A percentile compares a stretch with the other conserved stretches of the same genome.
Conservation (phyloP, 164 flowering plant species). For the Umbellularia californica region DNA sequence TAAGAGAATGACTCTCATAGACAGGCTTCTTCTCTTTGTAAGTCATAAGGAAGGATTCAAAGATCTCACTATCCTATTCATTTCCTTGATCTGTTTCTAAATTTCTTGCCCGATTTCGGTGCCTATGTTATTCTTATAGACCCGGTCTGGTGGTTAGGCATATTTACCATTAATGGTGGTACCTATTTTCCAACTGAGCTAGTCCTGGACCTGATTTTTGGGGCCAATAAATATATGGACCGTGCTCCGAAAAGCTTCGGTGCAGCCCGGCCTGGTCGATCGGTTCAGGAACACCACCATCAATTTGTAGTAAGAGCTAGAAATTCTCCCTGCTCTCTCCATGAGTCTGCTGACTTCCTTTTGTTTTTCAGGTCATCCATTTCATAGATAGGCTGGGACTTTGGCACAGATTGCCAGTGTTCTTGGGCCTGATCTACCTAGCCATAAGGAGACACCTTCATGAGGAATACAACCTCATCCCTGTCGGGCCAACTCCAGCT, state of each 20-base stretch:
- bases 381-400: constrained; percentile 26
- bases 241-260: not conserved
- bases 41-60: not conserved
- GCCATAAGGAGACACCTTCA: constrained; percentile 33
- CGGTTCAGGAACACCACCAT: not conserved
- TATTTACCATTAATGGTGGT: not conserved
- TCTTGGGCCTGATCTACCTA: constrained; percentile 34
- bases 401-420: constrained; percentile 44
- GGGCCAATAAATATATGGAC: not conserved
- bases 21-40: constrained; percentile 33
- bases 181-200: not conserved
- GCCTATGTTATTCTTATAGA: not conserved
- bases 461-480: constrained; percentile 32
- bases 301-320: not conserved
- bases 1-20: constrained; percentile 28
- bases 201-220: not conserved
- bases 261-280: not conserved
- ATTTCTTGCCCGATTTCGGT: not conserved
- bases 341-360: not conserved
- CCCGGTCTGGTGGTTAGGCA: not conserved
- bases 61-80: not conserved
- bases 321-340: not conserved
- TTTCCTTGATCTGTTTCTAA: not conserved
- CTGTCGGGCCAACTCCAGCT: constrained; percentile 29
- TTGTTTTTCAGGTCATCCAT: constrained; percentile 26